Evolutionary conservation across 306 rosid species (phyloP), one percentile per base, ranked within the genome.

Genomic region (Vigna unguiculata): DNA sequence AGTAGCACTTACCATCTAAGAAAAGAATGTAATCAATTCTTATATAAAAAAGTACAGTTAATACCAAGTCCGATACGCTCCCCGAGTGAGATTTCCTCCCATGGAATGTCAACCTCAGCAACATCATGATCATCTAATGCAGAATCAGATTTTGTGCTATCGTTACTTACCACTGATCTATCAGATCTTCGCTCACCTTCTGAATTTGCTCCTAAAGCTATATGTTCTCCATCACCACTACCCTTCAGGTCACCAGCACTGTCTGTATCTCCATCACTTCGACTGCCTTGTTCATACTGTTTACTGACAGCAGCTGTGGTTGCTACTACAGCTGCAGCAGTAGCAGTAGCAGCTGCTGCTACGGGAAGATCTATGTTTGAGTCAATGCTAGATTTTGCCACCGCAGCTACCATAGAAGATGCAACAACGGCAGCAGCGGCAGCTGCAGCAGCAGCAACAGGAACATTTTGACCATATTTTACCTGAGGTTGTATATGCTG

Each of bases 41-140:
- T 12, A 83, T 61, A 82, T 78, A 75, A 61, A 38, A 84, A 84
- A 52, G 82, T 67, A 82, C n/a, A 74, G 84, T 81, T 63, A 66
- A 78, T 92, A 95, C 98, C 98, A 68, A 95, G 97, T 86, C 98
- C 98, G 12, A 95, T 90, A 80, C 97, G 96, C 71, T 92, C 98
- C 63, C 98, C 98, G 86, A 92, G 46, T 52, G 89, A 82, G 86
- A 95, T 90, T 69, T 95, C 98, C 76, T 90, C 97, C 93, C 92
- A 89, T 13, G 88, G 97, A 80, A 95, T 95, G 87, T 95, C 98
- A 1, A 87, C 90, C 46, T 95, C 97, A 3, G 97, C 93, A 77
- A 95, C 97, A 45, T 89, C 97, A 3, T 11, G 48, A 43, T 43
- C 48, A 38, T 92, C 97, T 46, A 93, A 78, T 40, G 92, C 72